Conservation (phyloP, 2,329 filamentous ascomycete genomes). For the Lachnellula subtilissima region DNA sequence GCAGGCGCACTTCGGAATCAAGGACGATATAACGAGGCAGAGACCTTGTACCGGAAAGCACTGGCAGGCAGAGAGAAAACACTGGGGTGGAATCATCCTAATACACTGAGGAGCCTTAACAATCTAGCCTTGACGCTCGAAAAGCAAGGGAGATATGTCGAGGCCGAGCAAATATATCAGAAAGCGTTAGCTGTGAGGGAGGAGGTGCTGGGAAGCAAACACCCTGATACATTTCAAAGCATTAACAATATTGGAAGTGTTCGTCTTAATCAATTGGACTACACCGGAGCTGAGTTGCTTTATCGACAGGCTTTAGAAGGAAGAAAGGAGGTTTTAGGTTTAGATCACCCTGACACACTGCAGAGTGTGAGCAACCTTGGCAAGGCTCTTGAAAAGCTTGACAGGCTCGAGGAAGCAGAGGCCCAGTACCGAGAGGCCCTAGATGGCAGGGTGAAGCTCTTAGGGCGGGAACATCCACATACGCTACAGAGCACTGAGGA, state of each 20-base stretch:
- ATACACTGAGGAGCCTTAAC: conserved; percentile 2
- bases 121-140: conserved; percentile 1
- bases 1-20: not conserved
- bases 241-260: not conserved
- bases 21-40: conserved; percentile 6
- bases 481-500: conserved; percentile 1
- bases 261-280: conserved; percentile 1
- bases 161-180: conserved; percentile 1
- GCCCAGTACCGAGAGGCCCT: conserved; percentile 5
- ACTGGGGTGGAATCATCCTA: conserved; percentile 7
- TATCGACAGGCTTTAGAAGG: conserved; percentile 7
- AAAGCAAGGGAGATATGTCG: not conserved
- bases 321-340: conserved; percentile 13
- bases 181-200: not conserved
- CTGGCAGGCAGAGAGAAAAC: conserved; percentile 2
- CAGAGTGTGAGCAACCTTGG: conserved; percentile 16
- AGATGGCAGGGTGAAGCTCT: conserved; percentile 5
- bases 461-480: conserved; percentile 6
- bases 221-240: conserved; percentile 8
- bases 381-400: not conserved
- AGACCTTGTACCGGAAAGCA: not conserved
- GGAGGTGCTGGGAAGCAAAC: conserved; percentile 9
- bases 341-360: conserved; percentile 13
- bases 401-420: conserved; percentile 14
- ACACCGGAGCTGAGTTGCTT: conserved; percentile 12